Conservation (phyloP, 305 asterid species). For the Rubia balearica region DNA sequence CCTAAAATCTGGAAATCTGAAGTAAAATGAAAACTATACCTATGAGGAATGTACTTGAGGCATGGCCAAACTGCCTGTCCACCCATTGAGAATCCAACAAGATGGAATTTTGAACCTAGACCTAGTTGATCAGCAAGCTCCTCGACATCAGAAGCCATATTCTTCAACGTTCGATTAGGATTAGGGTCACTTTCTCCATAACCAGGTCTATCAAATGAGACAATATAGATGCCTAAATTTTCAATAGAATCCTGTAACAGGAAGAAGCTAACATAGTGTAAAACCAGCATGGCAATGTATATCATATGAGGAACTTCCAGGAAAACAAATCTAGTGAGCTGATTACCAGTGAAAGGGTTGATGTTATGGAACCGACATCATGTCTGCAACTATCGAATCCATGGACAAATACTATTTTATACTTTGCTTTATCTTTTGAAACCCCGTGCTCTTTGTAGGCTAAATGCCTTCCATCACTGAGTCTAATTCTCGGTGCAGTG, state of each 20-base stretch:
- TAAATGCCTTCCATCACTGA: conserved; percentile 34
- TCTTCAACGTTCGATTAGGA: conserved; percentile 40
- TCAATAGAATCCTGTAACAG: conserved; percentile 49
- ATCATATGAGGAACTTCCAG: neutral
- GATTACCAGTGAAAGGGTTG: conserved; percentile 22
- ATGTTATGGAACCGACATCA: conserved; percentile 11
- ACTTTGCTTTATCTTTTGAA: conserved; percentile 25
- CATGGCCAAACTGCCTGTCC: conserved; percentile 76
- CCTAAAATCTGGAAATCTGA: neutral
- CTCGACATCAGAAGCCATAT: conserved; percentile 52
- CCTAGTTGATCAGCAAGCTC: conserved; percentile 74
- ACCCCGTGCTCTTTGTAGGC: conserved; percentile 39
- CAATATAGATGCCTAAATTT: conserved; percentile 47
- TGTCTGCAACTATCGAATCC: conserved; percentile 30
- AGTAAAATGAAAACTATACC: conserved; percentile 30
- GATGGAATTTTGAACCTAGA: conserved; percentile 61
- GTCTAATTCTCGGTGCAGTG: conserved; percentile 32
- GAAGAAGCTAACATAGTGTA: too few species aligned
- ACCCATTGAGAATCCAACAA: conserved; percentile 76
- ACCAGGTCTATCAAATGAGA: conserved; percentile 80
- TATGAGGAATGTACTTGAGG: conserved; percentile 90
- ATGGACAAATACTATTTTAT: conserved; percentile 31
- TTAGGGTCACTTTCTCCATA: conserved; percentile 87
- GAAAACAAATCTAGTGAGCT: neutral
- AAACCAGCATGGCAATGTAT: too few species aligned